Conservation (phyloP, 2,329 filamentous ascomycete genomes). For the Dactylella cylindrospora region DNA sequence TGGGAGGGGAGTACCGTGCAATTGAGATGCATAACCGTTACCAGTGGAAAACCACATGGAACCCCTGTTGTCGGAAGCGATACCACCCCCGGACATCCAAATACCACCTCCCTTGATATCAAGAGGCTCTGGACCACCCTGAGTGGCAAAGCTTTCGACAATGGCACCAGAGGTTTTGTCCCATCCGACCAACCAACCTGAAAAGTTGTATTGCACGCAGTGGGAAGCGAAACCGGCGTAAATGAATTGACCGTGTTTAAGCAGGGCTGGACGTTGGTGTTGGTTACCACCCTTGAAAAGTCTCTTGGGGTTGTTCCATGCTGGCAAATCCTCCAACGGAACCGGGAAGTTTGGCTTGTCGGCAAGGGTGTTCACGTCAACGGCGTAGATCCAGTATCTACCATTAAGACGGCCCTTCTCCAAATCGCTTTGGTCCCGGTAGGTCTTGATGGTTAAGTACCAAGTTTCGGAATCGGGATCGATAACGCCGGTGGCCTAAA, state of each 20-base stretch:
- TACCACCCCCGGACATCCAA: slow-evolving; percentile 58
- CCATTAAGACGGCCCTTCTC: slow-evolving; percentile 54
- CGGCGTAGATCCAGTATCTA: slow-evolving; percentile 56
- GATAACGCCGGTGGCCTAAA: slow-evolving; percentile 56
- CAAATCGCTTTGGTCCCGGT: slow-evolving; percentile 52
- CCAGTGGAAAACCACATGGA: slow-evolving; percentile 57
- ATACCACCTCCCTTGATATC: slow-evolving; percentile 53
- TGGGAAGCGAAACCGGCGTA: slow-evolving; percentile 59
- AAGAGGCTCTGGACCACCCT: slow-evolving; percentile 54
- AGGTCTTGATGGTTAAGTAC: slow-evolving; percentile 58
- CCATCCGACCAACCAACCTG: slow-evolving; percentile 57
- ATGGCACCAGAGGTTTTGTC: slow-evolving; percentile 55
- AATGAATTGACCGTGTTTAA: slow-evolving; percentile 56
- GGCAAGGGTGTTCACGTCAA: slow-evolving; percentile 55
- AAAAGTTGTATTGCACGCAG: slow-evolving; percentile 59
- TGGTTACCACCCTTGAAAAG: slow-evolving; percentile 57
- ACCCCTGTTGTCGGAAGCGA: slow-evolving; percentile 56
- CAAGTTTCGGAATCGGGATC: slow-evolving; percentile 58
- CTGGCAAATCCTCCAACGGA: slow-evolving; percentile 54
- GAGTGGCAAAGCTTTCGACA: slow-evolving; percentile 55
- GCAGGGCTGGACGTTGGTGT: slow-evolving; percentile 56
- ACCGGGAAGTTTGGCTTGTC: slow-evolving; percentile 55
- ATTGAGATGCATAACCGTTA: slow-evolving; percentile 57
- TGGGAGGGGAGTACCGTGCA: slow-evolving; percentile 54
- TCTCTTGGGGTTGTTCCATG: slow-evolving; percentile 56